phyloP scores from a whole-genome alignment of 768 basidiomycete genomes.

The Boletus sensibilis region DNA sequence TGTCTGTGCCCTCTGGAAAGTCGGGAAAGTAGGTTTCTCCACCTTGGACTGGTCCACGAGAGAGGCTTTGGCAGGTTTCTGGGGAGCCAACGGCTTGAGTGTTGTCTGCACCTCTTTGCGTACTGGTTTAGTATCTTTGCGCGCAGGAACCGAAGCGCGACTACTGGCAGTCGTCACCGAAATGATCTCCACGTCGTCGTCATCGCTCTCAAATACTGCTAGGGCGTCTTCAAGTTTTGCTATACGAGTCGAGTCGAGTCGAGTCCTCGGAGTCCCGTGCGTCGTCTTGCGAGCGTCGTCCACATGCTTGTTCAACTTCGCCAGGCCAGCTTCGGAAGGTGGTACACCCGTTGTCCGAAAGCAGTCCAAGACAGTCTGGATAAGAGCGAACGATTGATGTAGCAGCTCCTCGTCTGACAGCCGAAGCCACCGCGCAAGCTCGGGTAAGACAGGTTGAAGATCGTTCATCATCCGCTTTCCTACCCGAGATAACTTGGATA shows the following conservation, averaged over 20 bases:
- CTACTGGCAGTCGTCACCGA: constrained; percentile 33
- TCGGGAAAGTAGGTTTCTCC: constrained; percentile 41
- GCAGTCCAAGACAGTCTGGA: constrained; percentile 75
- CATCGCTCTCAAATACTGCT: constrained; percentile 61
- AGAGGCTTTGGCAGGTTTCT: constrained; percentile 14
- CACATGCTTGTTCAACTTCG: constrained; percentile 65
- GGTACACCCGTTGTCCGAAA: constrained; percentile 62
- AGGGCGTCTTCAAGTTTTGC: constrained; percentile 66
- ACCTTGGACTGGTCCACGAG: constrained; percentile 33
- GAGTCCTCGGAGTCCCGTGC: constrained; percentile 46
- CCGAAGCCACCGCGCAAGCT: constrained; percentile 84
- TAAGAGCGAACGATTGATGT: constrained; percentile 81
- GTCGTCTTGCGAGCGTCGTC: constrained; percentile 56
- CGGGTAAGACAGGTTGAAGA: constrained; percentile 75
- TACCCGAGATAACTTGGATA: constrained; percentile 51
- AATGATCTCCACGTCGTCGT: constrained; percentile 57
- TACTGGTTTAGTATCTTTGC: constrained; percentile 12
- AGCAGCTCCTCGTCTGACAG: constrained; percentile 91
- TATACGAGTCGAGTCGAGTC: constrained; percentile 54
- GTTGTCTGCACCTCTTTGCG: constrained; percentile 24
- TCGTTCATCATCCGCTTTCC: constrained; percentile 76
- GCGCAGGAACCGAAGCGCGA: constrained; percentile 10
- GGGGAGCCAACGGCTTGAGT: constrained; percentile 14
- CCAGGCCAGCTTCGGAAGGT: constrained; percentile 56
- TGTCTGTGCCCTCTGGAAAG: constrained; percentile 40